phyloP scores from a whole-genome alignment of 2,329 filamentous ascomycete species.

The Aureobasidium sp. region DNA sequence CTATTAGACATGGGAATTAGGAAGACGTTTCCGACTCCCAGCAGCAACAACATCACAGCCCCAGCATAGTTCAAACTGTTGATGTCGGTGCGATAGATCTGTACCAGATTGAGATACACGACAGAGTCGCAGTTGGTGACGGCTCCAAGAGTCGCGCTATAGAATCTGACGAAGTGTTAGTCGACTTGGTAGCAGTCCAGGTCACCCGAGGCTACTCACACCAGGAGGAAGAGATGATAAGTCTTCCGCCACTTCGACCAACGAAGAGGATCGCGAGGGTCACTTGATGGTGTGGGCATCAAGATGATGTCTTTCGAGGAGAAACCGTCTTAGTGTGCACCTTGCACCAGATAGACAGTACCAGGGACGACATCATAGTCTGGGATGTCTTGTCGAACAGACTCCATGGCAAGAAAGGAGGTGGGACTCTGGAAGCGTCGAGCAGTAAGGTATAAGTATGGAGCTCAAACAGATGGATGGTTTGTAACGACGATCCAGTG shows the following conservation, averaged over 20 bases:
- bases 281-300: conserved; percentile 16
- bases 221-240: conserved; percentile 15
- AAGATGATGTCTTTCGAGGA: conserved; percentile 16
- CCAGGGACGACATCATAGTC: conserved; percentile 16
- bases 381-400: background rate
- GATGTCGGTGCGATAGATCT: conserved; percentile 13
- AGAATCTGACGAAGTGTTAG: background rate
- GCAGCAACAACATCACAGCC: conserved; percentile 13
- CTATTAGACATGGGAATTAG: conserved; percentile 16
- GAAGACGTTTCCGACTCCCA: conserved; percentile 17
- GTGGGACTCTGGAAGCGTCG: no score
- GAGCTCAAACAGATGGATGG: background rate
- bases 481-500: background rate
- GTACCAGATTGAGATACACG: conserved; percentile 17
- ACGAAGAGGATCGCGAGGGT: conserved; percentile 16
- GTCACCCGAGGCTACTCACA: background rate
- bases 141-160: conserved; percentile 17
- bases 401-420: background rate
- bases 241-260: conserved; percentile 16
- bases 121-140: conserved; percentile 18
- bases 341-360: conserved; percentile 15
- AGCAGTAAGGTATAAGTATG: background rate
- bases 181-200: background rate
- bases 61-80: conserved; percentile 15
- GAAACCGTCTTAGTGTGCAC: background rate